Percentiles rank a stretch among this genome's conserved stretches.
Evolutionary conservation across 2,329 filamentous ascomycete species (phyloP).

Genomic region (Colletotrichum orchidophilum): DNA sequence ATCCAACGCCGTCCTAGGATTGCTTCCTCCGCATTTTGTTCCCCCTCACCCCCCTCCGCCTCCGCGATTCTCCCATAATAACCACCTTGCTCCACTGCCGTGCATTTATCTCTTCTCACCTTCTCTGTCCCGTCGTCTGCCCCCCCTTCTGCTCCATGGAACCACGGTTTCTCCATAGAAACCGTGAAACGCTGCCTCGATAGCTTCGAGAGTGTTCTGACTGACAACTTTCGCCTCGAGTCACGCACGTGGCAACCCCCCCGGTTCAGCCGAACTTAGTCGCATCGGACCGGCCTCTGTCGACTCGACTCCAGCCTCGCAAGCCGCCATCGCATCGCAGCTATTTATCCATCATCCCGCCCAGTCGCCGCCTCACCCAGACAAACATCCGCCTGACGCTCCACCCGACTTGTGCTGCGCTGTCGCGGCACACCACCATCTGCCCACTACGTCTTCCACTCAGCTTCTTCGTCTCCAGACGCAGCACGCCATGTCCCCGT

Average conservation of each 20-base stretch:
- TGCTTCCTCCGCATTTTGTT: conserved; percentile 27
- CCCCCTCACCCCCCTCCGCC: background rate
- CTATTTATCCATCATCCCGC: conserved; percentile 1
- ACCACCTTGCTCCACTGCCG: conserved; percentile 34
- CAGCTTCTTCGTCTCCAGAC: conserved; percentile 37
- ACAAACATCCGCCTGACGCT: background rate
- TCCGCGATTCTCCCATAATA: conserved; percentile 27
- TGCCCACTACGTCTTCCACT: conserved; percentile 36
- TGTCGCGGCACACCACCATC: conserved; percentile 26
- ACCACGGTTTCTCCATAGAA: conserved; percentile 3
- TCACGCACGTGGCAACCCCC: background rate
- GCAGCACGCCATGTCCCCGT: conserved; percentile 58
- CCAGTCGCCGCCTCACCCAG: background rate
- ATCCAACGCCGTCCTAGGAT: conserved; percentile 4
- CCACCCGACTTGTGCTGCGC: conserved; percentile 22
- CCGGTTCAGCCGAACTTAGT: background rate
- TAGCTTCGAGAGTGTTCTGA: conserved; percentile 19
- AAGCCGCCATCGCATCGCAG: background rate
- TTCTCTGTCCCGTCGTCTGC: conserved; percentile 12
- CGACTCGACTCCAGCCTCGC: background rate
- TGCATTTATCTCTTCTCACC: conserved; percentile 13
- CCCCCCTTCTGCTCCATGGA: conserved; percentile 2
- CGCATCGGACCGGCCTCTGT: background rate
- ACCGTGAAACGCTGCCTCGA: conserved; percentile 11
- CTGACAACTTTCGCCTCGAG: conserved; percentile 2